Base-by-base conservation (phyloP, 116 monocot species). In the Dioscorea cayenensis region DNA sequence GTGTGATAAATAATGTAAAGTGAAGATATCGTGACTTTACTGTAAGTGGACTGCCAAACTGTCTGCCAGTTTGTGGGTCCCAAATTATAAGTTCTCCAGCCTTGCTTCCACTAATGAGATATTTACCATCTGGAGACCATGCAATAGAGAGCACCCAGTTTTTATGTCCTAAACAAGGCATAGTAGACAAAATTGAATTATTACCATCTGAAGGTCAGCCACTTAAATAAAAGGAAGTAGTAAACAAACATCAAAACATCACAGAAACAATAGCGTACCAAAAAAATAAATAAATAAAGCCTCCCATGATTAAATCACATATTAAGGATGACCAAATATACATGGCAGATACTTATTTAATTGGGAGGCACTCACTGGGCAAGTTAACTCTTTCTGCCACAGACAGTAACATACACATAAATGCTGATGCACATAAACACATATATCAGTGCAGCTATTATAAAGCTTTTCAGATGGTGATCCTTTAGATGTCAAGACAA, bases 61-160 rank as follows among this genome's bases (percentile, higher is more conserved):
- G 82, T n/a, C 86, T 83, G 65, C 97, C 97, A 64, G 90, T 90
- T 74, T 86, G 70, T 78, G 93, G 93, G 63, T 97, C 86, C 97
- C 97, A 97, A 63, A 65, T 61, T 50, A 97, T 18, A 76, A 97
- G 90, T 62, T 97, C 97, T 79, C 97, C 93, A 62, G 90, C 51
- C 74, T 88, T 97, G 83, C 97, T 93, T 51, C 97, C 97, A 69
- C 97, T 97, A 29, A 83, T 93, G 32, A 97, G 86, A 70, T 90
- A 84, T 66, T 89, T 93, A 48, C 93, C 88, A 86, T 97, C 97
- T 16, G 93, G 83, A 60, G 97, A 97, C 97, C 97, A 97, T 73
- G 90, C 93, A 81, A 93, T 76, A 29, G 67, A 87, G 38, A 97
- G 85, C 14, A 97, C 97, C 97, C 97, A 97, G 77, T 93, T 88